Base-by-base conservation (phyloP, 306 rosid species). In the Cucumis sativus region DNA sequence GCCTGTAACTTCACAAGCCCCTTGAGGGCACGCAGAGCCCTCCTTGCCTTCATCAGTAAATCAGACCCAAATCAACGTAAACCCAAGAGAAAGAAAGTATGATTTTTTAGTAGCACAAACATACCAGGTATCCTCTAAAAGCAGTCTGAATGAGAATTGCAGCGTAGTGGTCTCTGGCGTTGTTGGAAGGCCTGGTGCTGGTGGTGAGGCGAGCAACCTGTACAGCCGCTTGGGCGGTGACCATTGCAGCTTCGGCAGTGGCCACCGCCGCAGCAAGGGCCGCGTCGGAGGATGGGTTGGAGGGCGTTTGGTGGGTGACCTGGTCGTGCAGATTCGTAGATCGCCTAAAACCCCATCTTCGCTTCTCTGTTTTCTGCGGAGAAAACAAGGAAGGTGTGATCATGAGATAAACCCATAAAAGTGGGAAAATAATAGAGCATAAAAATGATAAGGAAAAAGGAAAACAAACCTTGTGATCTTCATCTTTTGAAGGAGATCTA, bases 1-100 rank as follows among this genome's bases (percentile, higher is more conserved):
- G 98, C 98, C 83, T 94, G 98, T 86, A 94, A 84, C 86, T 94
- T 94, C 75, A 94, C 98, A 21, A 94, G 77, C 39, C 98, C 98
- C 77, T 94, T 94, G 0, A 94, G 92, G 39, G 98, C 98, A 15
- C 95, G 85, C 68, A 90, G 91, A 9, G 98, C 98, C 79, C 98
- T 92, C 85, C 97, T 91, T 25, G 97, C 98, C 98, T 94, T 18
- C 8, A 4, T 68, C 5, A 47, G 16, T n/a, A 68, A 33, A 62
- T 28, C 68, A 18, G 33, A 37, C 40, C 6, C 25, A 76, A 6
- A 5, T 43, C 14, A 49, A 49, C 17, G 52, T 49, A 49, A 37
- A 15, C 21, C 65, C 18, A 25, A 25, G 23, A 55, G 2, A 18
- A 55, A 18, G 21, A 17, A 47, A 54, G n/a, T 33, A 55, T 70